Evolutionary conservation across 2,329 filamentous ascomycete genomes (phyloP), one percentile per base, ranked within the genome.

Genomic region (Epichloe baconii): DNA sequence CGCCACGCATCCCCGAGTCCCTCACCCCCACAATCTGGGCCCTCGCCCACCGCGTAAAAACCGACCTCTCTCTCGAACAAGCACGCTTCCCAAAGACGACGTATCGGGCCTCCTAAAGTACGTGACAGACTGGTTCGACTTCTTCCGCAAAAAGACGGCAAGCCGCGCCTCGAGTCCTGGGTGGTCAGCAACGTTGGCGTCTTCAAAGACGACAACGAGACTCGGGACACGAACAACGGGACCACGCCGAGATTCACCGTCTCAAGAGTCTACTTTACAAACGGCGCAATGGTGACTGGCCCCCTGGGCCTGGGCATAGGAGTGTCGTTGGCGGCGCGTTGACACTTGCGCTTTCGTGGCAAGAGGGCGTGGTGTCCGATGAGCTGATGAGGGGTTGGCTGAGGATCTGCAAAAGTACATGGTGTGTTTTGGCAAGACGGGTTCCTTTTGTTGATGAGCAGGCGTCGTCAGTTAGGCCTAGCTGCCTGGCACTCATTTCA

Each of bases 171-270:
- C 2, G 57, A 57, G 3, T 71, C 73, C 1, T 80, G 75, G 71
- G 72, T 74, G 54, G 57, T 80, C 4, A 78, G 73, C 53, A 81
- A 80, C 57, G 53, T 79, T 5, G 77, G 78, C 1, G 64, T 65
- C 14, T 58, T 74, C n/a, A 58, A 62, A 5, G 51, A 54, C 42
- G 6, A 34, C 7, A 8, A 6, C 21, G 14, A 37, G 7, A 17
- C 46, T 14, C 35, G 7, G 10, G 7, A 56, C 10, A 10, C 26
- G 26, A 31, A 15, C 43, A 3, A 8, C 14, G 35, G 50, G 44
- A 21, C 44, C 1, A 53, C 37, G 2, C 53, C 51, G 1, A 52
- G 44, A 3, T 71, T 68, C 68, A 57, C 54, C 3, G 67, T 78
- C 23, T 64, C 66, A 4, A 68, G 73, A n/a, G 60, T 68, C 17